A percentile compares a stretch with the other conserved stretches of the same genome.
phyloP scores from a whole-genome alignment of 2,329 filamentous ascomycete genomes.

The Magnaporthiopsis incrustans region DNA sequence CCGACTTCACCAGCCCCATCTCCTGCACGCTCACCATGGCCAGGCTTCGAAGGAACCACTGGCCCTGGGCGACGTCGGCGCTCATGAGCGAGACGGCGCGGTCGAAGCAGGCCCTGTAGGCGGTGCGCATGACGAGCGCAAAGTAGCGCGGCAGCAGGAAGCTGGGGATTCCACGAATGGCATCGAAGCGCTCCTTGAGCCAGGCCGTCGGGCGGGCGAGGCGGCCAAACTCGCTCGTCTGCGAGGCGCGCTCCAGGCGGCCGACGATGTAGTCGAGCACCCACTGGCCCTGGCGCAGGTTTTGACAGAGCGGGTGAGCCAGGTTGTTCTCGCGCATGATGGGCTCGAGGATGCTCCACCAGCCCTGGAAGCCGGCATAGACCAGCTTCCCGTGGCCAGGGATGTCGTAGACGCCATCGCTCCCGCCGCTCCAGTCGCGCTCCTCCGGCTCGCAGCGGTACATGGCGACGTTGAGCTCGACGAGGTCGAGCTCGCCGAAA shows the following conservation, averaged over 20 bases:
- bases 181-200: constrained; percentile 78
- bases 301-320: constrained; percentile 86
- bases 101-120: constrained; percentile 76
- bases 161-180: constrained; percentile 74
- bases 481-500: constrained; percentile 64
- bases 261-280: constrained; percentile 79
- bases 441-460: constrained; percentile 90
- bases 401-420: constrained; percentile 83
- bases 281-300: constrained; percentile 88
- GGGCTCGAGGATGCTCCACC: constrained; percentile 86
- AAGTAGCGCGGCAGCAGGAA: constrained; percentile 93
- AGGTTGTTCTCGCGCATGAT: constrained; percentile 86
- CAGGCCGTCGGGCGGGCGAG: constrained; percentile 64
- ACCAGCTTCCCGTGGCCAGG: constrained; percentile 78
- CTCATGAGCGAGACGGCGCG: constrained; percentile 73
- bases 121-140: constrained; percentile 77
- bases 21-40: constrained; percentile 89
- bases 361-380: constrained; percentile 95
- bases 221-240: constrained; percentile 51
- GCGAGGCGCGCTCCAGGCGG: constrained; percentile 65
- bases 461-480: constrained; percentile 84
- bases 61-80: constrained; percentile 67
- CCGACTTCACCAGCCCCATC: constrained; percentile 81
- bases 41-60: constrained; percentile 81
- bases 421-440: constrained; percentile 66